Evolutionary conservation across 192 early-diverging fungal genomes (phyloP).

Genomic region (Diversispora epigaea): DNA sequence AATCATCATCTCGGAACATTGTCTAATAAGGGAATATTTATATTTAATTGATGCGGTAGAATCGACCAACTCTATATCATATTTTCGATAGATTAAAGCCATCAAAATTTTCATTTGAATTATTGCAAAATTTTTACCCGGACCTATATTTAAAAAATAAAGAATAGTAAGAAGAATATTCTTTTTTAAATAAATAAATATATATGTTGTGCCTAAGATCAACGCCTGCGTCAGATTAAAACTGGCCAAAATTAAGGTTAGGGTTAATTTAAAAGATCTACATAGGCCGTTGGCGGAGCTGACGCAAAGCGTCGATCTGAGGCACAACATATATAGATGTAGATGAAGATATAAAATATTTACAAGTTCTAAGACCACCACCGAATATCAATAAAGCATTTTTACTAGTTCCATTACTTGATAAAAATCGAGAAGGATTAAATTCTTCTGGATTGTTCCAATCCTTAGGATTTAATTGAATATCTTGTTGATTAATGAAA

Average conservation of each 20-base stretch:
- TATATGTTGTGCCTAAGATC: no score
- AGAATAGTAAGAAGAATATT: no score
- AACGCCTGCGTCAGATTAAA: no score
- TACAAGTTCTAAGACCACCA: conserved; percentile 6
- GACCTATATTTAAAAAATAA: background rate
- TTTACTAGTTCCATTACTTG: background rate
- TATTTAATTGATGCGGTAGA: background rate
- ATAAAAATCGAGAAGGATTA: conserved; percentile 8
- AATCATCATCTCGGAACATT: conserved; percentile 3
- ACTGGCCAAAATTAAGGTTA: no score
- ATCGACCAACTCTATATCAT: conserved; percentile 12
- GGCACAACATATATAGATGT: background rate
- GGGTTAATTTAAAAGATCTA: no score
- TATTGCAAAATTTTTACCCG: conserved; percentile 1
- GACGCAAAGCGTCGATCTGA: no score
- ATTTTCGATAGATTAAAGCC: conserved; percentile 8
- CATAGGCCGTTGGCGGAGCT: no score
- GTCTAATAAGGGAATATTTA: background rate
- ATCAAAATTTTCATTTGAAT: conserved; percentile 7
- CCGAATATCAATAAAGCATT: conserved; percentile 8
- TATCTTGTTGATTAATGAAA: background rate
- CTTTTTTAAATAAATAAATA: background rate
- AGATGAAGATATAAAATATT: no score
- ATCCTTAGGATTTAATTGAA: background rate
- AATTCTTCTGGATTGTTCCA: conserved; percentile 7